A percentile compares a stretch with the other conserved stretches of the same genome.
Conservation (phyloP, 2,329 filamentous ascomycete genomes). For the Neofusicoccum umdonicola region DNA sequence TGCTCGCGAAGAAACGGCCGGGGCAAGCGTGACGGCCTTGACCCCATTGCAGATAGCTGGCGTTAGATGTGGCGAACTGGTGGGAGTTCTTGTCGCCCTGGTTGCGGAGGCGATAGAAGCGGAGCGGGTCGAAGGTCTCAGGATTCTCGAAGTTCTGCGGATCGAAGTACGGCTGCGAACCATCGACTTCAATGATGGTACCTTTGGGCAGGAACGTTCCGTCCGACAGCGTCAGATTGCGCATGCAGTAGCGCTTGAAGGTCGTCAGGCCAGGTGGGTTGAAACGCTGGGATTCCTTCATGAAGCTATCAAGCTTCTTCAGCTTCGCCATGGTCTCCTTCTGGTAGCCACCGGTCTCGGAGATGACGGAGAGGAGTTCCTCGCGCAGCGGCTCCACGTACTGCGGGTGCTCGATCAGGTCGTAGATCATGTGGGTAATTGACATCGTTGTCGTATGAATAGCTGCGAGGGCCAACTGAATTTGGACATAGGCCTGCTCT, state of each 20-base stretch:
- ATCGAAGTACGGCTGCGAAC: slow-evolving; percentile 18
- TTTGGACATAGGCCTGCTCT: slow-evolving; percentile 8
- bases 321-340: slow-evolving; percentile 20
- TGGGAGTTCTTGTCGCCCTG: slow-evolving; percentile 18
- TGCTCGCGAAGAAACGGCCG: slow-evolving; percentile 33
- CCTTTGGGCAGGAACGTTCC: slow-evolving; percentile 21
- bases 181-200: slow-evolving; percentile 20
- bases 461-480: slow-evolving; percentile 20
- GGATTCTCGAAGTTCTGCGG: slow-evolving; percentile 17
- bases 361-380: slow-evolving; percentile 17
- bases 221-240: slow-evolving; percentile 22
- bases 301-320: slow-evolving; percentile 24
- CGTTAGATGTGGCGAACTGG: slow-evolving; percentile 30
- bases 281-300: slow-evolving; percentile 23
- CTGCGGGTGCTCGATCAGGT: slow-evolving; percentile 21
- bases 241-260: slow-evolving; percentile 20
- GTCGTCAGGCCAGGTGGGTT: slow-evolving; percentile 21
- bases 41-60: slow-evolving; percentile 27
- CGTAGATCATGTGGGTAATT: slow-evolving; percentile 20
- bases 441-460: slow-evolving; percentile 26
- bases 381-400: slow-evolving; percentile 20
- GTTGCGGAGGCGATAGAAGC: slow-evolving; percentile 19
- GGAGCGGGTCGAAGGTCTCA: slow-evolving; percentile 19
- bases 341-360: slow-evolving; percentile 18
- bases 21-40: slow-evolving; percentile 34